phyloP scores from a whole-genome alignment of 768 basidiomycete genomes.

The Naganishia vishniacii region DNA sequence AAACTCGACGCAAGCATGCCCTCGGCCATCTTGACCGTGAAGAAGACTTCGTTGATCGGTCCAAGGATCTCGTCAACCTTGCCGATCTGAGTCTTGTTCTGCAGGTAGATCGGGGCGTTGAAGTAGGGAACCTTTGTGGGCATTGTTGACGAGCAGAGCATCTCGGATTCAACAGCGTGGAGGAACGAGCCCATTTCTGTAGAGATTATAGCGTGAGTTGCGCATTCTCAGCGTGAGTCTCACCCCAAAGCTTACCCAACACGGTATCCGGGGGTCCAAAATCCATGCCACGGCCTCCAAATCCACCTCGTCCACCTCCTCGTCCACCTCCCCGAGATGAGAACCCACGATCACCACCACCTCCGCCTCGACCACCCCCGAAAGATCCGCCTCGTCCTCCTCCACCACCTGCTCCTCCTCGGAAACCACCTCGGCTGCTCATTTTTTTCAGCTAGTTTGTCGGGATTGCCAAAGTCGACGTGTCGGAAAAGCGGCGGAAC shows the following conservation, averaged over 20 bases:
- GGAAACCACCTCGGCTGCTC: conserved; percentile 37
- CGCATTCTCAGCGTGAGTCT: not conserved
- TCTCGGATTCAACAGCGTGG: conserved; percentile 95
- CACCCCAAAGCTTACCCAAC: conserved; percentile 44
- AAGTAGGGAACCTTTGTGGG: conserved; percentile 94
- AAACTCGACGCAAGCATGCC: conserved; percentile 95
- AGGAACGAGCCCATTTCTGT: conserved; percentile 85
- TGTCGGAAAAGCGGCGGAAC: not conserved
- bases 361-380: conserved; percentile 32
- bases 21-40: conserved; percentile 92
- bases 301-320: conserved; percentile 48
- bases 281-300: conserved; percentile 31
- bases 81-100: conserved; percentile 91
- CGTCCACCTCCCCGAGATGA: conserved; percentile 39
- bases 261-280: conserved; percentile 52
- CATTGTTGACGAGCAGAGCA: conserved; percentile 83
- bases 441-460: conserved; percentile 20
- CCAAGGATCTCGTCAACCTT: conserved; percentile 99
- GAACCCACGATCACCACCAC: conserved; percentile 32
- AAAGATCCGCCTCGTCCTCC: conserved; percentile 31
- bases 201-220: not conserved
- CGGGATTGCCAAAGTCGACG: not conserved
- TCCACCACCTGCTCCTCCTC: conserved; percentile 34
- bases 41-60: conserved; percentile 96
- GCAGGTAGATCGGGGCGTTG: conserved; percentile 95